Percentiles rank a stretch among this genome's conserved stretches.
phyloP scores from a whole-genome alignment of 352 stramenopile species.

The Thraustochytrium striatum region DNA sequence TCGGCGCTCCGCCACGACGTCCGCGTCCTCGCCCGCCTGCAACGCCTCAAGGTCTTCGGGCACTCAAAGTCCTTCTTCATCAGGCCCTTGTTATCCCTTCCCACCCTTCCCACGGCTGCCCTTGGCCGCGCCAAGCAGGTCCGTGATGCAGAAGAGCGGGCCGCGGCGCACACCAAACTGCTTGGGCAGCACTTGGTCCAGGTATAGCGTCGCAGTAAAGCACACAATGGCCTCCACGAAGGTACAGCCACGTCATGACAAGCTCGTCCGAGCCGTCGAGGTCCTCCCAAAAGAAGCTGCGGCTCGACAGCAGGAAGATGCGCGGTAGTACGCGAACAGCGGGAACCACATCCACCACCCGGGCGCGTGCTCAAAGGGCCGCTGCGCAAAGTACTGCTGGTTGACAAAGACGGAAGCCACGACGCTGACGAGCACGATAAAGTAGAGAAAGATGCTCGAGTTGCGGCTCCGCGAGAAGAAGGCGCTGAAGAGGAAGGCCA shows the following conservation, averaged over 20 bases:
- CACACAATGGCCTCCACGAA: background rate
- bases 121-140: no score
- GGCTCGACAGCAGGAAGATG: background rate
- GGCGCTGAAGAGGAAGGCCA: background rate
- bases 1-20: background rate
- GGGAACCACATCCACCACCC: background rate
- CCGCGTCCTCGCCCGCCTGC: background rate
- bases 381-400: background rate
- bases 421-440: conserved; percentile 31
- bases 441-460: background rate
- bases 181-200: no score
- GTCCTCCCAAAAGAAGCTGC: background rate
- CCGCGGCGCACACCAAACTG: no score
- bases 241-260: no score
- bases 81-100: background rate
- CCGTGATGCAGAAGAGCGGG: no score
- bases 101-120: background rate
- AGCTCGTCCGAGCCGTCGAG: background rate
- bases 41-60: background rate
- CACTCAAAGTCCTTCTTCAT: background rate
- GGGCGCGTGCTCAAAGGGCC: background rate
- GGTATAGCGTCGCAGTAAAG: background rate
- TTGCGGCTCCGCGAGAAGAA: background rate
- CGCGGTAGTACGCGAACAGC: background rate
- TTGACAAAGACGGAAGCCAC: conserved; percentile 35